Evolutionary conservation across 768 basidiomycete species (phyloP).

Genomic region (Mycena albidolilacea): DNA sequence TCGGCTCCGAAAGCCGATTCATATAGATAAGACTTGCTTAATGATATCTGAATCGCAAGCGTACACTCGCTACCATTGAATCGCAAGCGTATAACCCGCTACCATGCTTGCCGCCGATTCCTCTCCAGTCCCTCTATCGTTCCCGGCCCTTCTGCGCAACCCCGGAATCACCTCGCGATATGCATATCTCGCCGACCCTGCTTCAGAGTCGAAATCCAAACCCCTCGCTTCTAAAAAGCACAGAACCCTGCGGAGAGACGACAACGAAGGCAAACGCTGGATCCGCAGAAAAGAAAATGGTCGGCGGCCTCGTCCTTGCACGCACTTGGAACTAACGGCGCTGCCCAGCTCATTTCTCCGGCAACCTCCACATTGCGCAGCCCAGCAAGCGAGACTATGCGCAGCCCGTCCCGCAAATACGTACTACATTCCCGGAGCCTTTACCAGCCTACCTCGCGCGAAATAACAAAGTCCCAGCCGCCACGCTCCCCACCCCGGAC

Average conservation of each 20-base stretch:
- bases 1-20: no score
- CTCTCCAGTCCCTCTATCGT: conserved; percentile 70
- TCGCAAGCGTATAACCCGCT: no score
- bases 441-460: conserved; percentile 81
- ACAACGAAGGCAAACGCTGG: conserved; percentile 86
- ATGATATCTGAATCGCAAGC: no score
- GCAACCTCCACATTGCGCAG: conserved; percentile 79
- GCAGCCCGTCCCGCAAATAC: conserved; percentile 55
- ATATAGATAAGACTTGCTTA: no score
- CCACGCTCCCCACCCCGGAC: conserved; percentile 58
- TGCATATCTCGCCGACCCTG: conserved; percentile 61
- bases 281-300: conserved; percentile 84
- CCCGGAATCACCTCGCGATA: conserved; percentile 67
- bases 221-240: conserved; percentile 54
- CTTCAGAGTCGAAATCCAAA: conserved; percentile 29
- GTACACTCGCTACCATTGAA: no score
- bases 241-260: conserved; percentile 57
- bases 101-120: conserved; percentile 29
- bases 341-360: conserved; percentile 73
- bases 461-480: conserved; percentile 65
- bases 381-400: conserved; percentile 72
- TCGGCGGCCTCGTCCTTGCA: conserved; percentile 47
- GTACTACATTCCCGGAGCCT: conserved; percentile 82
- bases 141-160: conserved; percentile 79
- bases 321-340: not conserved